These are phyloP conservation scores for Wakefieldia striispora DNA, from an alignment of 768 basidiomycete genomes.

Conservation along the genomic window DNA sequence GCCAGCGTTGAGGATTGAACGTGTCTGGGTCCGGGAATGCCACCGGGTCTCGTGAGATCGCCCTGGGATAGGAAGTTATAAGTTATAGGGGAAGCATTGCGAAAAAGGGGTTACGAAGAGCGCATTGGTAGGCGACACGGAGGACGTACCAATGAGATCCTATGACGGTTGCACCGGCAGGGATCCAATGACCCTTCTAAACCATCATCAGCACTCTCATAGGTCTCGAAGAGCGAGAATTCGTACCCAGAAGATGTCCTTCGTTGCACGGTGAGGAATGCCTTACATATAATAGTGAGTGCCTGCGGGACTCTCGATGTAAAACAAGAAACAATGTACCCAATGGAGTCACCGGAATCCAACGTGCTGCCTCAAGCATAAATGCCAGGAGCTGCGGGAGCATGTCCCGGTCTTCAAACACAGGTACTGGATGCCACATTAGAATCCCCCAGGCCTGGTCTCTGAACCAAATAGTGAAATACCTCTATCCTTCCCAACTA, in stretches of 20 bases:
- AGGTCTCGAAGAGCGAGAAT: background rate
- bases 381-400: conserved; percentile 35
- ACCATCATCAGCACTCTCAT: background rate
- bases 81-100: background rate
- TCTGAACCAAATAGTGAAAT: no score
- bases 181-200: conserved; percentile 11
- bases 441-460: no score
- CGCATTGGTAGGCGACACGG: no score
- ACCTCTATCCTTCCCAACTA: conserved; percentile 40
- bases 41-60: conserved; percentile 10
- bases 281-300: background rate
- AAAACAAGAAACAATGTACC: conserved; percentile 20
- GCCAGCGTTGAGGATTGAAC: conserved; percentile 9
- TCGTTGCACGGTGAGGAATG: conserved; percentile 4
- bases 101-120: no score
- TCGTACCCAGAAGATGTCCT: conserved; percentile 10
- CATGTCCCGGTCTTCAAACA: conserved; percentile 29
- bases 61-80: conserved; percentile 4
- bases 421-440: conserved; percentile 26
- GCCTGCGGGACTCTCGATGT: no score
- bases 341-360: conserved; percentile 29
- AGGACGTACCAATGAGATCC: conserved; percentile 13
- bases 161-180: conserved; percentile 10
- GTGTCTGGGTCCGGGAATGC: conserved; percentile 14
- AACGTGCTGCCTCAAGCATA: conserved; percentile 34